Evolutionary conservation across 2,329 filamentous ascomycete species (phyloP).

Genomic region (Chrysoporthe austroafricana): DNA sequence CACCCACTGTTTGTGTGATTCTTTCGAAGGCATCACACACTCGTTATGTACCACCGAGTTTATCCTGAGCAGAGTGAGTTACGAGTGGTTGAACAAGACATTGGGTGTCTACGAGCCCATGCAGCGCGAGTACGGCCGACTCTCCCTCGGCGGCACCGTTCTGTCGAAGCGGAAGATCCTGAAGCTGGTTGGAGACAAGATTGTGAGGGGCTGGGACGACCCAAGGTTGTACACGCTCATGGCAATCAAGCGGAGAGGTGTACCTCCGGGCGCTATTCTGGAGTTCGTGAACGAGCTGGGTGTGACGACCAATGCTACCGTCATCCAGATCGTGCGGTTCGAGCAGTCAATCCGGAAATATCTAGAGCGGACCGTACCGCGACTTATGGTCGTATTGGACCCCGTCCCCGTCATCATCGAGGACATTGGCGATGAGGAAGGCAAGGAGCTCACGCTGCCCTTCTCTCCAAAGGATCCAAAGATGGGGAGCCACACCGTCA

Average conservation of each 20-base stretch:
- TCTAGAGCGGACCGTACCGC: constrained; percentile 84
- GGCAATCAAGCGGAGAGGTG: constrained; percentile 78
- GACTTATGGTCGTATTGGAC: constrained; percentile 87
- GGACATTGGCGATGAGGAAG: constrained; percentile 71
- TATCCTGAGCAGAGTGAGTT: constrained; percentile 64
- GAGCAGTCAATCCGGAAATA: constrained; percentile 85
- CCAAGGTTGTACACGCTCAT: constrained; percentile 88
- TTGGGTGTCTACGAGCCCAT: constrained; percentile 87
- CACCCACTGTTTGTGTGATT: constrained; percentile 88
- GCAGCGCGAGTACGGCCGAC: constrained; percentile 72
- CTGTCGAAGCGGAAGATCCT: constrained; percentile 85
- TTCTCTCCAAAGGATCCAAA: constrained; percentile 53
- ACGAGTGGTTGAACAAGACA: constrained; percentile 85
- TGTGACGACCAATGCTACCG: constrained; percentile 79
- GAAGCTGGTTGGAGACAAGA: constrained; percentile 69
- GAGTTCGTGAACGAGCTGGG: constrained; percentile 91
- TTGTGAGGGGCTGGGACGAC: constrained; percentile 88
- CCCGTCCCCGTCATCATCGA: constrained; percentile 83
- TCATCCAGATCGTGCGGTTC: constrained; percentile 81
- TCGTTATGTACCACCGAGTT: constrained; percentile 30
- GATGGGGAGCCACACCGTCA: constrained; percentile 41
- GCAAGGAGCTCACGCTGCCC: constrained; percentile 65
- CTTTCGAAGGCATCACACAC: constrained; percentile 89
- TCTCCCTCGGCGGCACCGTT: constrained; percentile 83
- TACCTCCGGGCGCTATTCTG: constrained; percentile 86